Conservation (phyloP, 441 rosid genomes). For the Raphanus hybrid region DNA sequence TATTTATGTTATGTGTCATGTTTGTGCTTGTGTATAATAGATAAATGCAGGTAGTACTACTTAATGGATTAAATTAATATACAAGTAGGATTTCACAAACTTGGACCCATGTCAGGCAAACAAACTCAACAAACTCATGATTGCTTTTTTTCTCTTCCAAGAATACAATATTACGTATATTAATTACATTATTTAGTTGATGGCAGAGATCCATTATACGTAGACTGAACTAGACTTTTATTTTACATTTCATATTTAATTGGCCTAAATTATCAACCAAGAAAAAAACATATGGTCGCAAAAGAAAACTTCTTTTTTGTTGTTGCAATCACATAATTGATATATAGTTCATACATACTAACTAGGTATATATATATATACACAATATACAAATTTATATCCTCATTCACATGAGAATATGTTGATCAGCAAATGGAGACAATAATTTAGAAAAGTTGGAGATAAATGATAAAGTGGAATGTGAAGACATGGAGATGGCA, state of each 20-base stretch:
- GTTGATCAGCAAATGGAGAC: not conserved
- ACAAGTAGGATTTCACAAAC: conserved; percentile 21
- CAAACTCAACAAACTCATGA: conserved; percentile 33
- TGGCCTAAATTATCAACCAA: too few relatives aligned
- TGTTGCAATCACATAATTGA: not conserved
- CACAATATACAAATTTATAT: too few relatives aligned
- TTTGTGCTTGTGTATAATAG: conserved; percentile 21
- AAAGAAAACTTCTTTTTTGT: not conserved
- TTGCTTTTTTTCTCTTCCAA: not conserved
- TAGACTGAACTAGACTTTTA: not conserved
- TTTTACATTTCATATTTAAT: not conserved
- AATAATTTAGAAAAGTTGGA: conserved; percentile 16
- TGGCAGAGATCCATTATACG: not conserved
- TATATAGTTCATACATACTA: not conserved
- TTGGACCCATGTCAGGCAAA: conserved; percentile 36
- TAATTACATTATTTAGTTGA: not conserved
- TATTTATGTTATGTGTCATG: conserved; percentile 4
- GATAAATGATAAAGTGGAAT: conserved; percentile 33
- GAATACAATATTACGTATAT: not conserved
- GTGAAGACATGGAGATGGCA: conserved; percentile 40
- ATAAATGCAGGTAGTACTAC: conserved; percentile 20
- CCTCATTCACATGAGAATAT: too few relatives aligned
- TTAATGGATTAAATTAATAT: not conserved
- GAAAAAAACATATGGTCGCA: too few relatives aligned
- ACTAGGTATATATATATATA: too few relatives aligned